Conservation (phyloP, 2,329 filamentous ascomycete genomes). For the Paecilomyces fulvus region DNA sequence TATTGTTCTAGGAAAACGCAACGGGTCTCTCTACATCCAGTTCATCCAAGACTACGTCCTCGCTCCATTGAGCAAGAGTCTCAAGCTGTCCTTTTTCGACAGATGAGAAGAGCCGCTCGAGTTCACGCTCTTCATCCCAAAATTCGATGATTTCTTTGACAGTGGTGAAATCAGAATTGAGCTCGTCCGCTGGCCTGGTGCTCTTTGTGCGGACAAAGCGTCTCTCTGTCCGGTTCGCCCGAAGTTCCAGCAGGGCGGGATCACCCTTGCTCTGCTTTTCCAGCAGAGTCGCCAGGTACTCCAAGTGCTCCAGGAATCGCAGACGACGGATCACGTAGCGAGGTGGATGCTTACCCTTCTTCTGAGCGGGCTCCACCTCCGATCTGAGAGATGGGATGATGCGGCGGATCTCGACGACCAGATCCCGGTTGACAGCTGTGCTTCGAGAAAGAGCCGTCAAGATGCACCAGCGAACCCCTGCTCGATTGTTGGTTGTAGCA, state of each 20-base stretch:
- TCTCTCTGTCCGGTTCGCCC: constrained; percentile 1
- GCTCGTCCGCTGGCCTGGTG: constrained; percentile 5
- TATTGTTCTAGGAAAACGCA: background rate
- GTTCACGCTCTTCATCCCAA: constrained; percentile 23
- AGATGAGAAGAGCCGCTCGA: constrained; percentile 13
- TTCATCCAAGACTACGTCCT: constrained; percentile 1
- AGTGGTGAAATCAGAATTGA: constrained; percentile 6
- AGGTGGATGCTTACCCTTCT: background rate
- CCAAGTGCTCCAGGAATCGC: constrained; percentile 13
- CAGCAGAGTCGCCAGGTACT: constrained; percentile 11
- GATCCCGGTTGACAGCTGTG: constrained; percentile 20
- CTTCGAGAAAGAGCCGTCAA: constrained; percentile 27
- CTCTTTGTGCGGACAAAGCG: constrained; percentile 7
- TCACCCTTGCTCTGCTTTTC: constrained; percentile 16
- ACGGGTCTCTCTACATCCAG: background rate
- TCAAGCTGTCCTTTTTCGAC: constrained; percentile 9
- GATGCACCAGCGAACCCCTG: constrained; percentile 34
- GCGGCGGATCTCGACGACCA: constrained; percentile 26
- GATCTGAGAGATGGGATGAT: constrained; percentile 9
- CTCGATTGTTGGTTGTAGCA: constrained; percentile 17
- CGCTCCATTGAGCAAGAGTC: constrained; percentile 11
- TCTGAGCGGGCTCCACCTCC: background rate
- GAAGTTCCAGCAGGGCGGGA: constrained; percentile 4
- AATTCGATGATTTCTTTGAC: constrained; percentile 9
- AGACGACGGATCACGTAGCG: background rate